phyloP scores from a whole-genome alignment of 2,329 filamentous ascomycete species.

The Apiospora hydei region DNA sequence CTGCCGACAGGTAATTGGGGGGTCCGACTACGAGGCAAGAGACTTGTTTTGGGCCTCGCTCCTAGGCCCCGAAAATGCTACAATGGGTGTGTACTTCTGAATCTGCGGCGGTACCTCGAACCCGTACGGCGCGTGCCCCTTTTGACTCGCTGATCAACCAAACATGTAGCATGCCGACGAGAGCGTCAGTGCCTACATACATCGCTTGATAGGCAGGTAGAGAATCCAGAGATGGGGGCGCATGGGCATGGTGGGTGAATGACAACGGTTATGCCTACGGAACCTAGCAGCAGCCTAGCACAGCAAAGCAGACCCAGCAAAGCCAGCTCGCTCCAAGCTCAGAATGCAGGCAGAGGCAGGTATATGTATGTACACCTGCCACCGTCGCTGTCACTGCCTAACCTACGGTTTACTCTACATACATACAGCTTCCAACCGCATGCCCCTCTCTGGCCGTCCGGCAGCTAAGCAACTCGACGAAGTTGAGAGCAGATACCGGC shows the following conservation, averaged over 20 bases:
- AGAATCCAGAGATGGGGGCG: background rate
- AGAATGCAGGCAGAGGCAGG: no score
- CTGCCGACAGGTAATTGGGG: constrained; percentile 17
- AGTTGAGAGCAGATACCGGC: background rate
- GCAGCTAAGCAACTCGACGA: background rate
- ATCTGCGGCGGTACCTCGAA: background rate
- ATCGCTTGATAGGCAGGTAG: no score
- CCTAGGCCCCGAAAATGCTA: background rate
- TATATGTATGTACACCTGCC: no score
- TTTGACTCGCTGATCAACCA: background rate
- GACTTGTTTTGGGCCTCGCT: constrained; percentile 15
- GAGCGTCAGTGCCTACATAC: background rate
- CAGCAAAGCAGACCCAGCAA: background rate
- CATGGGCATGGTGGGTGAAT: no score
- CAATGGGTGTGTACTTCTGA: background rate
- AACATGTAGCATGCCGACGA: background rate
- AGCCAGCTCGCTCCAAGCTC: background rate
- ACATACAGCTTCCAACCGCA: background rate
- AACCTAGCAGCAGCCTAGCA: background rate
- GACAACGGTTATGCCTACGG: background rate
- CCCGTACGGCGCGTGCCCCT: background rate
- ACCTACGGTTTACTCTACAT: background rate
- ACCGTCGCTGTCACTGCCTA: no score
- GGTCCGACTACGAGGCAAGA: constrained; percentile 11
- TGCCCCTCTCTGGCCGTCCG: background rate